Conservation (phyloP, 140 eudicot species). For the Cichorium intybus region DNA sequence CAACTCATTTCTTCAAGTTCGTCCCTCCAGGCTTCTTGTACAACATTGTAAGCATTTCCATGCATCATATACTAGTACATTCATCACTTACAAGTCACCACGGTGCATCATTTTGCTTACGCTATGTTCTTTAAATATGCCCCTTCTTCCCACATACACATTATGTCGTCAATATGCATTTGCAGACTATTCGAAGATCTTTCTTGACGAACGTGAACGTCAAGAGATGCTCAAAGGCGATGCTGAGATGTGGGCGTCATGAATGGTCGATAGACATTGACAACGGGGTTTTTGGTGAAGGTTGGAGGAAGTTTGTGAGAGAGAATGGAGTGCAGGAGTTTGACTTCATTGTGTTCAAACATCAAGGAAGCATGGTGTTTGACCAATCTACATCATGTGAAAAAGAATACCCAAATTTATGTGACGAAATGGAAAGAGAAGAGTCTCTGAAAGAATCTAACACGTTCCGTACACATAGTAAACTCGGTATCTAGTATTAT, state of each 20-base stretch:
- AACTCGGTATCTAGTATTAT: constrained; percentile 3
- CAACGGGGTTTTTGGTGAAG: constrained; percentile 16
- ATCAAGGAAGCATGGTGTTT: constrained; percentile 29
- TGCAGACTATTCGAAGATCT: constrained; percentile 26
- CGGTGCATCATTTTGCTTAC: background rate
- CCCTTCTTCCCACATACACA: background rate
- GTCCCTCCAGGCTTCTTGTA: constrained; percentile 13
- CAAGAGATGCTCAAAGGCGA: background rate
- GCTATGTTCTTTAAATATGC: background rate
- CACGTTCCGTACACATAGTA: constrained; percentile 2
- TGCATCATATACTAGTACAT: background rate
- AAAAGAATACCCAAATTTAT: constrained; percentile 1
- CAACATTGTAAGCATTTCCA: constrained; percentile 19
- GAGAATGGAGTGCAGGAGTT: constrained; percentile 26
- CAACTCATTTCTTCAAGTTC: constrained; percentile 29
- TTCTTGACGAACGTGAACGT: background rate
- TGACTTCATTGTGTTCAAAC: constrained; percentile 30
- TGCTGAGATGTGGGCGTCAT: constrained; percentile 9
- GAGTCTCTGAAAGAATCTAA: background rate
- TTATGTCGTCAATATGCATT: background rate
- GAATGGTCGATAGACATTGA: constrained; percentile 21
- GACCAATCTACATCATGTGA: constrained; percentile 26
- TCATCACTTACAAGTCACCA: background rate
- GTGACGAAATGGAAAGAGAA: background rate
- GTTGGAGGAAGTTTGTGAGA: constrained; percentile 26